A percentile compares a stretch with the other conserved stretches of the same genome.
These are phyloP conservation scores for Oryza australiensis DNA, from an alignment of 176 grass and related monocot genomes.

Conservation along the genomic window DNA sequence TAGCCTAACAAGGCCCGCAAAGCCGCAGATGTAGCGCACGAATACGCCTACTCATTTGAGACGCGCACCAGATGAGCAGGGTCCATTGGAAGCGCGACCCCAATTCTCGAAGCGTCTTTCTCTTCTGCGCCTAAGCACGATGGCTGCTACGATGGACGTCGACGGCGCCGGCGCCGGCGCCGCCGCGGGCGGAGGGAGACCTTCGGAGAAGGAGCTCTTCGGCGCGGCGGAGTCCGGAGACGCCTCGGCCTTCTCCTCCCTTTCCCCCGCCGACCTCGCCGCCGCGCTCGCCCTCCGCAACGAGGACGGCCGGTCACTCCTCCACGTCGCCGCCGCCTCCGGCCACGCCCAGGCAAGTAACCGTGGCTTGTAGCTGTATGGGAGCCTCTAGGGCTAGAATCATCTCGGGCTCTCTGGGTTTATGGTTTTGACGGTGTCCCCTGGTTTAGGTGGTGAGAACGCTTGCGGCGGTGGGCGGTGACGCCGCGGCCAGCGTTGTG, in stretches of 20 bases:
- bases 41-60: background rate
- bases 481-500: constrained; percentile 50
- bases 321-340: constrained; percentile 80
- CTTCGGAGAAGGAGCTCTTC: constrained; percentile 74
- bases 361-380: background rate
- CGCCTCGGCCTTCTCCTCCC: constrained; percentile 48
- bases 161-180: constrained; percentile 17
- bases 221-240: constrained; percentile 67
- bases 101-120: background rate
- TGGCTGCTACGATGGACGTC: constrained; percentile 60
- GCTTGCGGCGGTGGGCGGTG: constrained; percentile 47
- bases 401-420: background rate
- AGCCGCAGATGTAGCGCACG: background rate
- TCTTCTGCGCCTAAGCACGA: background rate
- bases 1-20: background rate
- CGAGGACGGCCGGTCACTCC: constrained; percentile 82
- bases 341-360: constrained; percentile 45
- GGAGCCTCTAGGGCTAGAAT: background rate
- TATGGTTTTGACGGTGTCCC: background rate
- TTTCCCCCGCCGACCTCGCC: constrained; percentile 47
- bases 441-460: constrained; percentile 57
- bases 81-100: too few species aligned
- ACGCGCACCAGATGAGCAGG: too few species aligned
- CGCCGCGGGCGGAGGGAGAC: background rate
- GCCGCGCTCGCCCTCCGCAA: constrained; percentile 54